Conservation (phyloP, 179 eudicot species). For the Silene noctiflora region DNA sequence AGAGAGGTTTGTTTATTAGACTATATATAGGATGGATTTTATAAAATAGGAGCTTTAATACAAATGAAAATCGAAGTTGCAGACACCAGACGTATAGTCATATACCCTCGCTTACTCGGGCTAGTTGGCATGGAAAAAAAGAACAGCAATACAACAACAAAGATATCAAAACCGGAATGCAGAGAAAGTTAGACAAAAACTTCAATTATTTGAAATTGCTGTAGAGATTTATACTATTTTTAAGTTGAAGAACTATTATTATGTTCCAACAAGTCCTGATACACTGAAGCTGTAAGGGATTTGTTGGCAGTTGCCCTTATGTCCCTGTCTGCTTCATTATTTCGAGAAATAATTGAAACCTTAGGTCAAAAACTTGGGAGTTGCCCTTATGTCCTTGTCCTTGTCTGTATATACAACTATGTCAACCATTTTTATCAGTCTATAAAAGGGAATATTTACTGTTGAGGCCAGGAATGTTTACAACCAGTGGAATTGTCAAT, state of each 20-base stretch:
- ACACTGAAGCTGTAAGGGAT: conserved; percentile 22
- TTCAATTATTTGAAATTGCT: background rate
- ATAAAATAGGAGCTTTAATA: background rate
- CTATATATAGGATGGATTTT: background rate
- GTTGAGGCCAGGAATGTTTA: no score
- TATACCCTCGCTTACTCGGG: background rate
- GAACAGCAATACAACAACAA: background rate
- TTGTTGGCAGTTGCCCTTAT: conserved; percentile 8
- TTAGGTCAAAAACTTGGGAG: background rate
- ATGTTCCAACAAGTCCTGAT: conserved; percentile 10
- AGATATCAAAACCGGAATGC: background rate
- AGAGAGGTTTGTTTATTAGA: background rate
- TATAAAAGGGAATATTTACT: background rate
- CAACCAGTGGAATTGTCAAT: no score
- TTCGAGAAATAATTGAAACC: conserved; percentile 22
- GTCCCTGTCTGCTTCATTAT: conserved; percentile 19
- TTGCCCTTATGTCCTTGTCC: no score
- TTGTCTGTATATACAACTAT: background rate
- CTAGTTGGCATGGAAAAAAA: background rate
- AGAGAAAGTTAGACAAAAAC: background rate
- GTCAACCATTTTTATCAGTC: background rate
- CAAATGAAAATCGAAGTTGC: background rate
- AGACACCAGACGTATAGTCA: no score
- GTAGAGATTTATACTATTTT: background rate
- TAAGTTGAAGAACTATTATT: no score